A percentile compares a stretch with the other conserved stretches of the same genome.
phyloP scores from a whole-genome alignment of 345 rosid genomes.

The Noccaea caerulescens region DNA sequence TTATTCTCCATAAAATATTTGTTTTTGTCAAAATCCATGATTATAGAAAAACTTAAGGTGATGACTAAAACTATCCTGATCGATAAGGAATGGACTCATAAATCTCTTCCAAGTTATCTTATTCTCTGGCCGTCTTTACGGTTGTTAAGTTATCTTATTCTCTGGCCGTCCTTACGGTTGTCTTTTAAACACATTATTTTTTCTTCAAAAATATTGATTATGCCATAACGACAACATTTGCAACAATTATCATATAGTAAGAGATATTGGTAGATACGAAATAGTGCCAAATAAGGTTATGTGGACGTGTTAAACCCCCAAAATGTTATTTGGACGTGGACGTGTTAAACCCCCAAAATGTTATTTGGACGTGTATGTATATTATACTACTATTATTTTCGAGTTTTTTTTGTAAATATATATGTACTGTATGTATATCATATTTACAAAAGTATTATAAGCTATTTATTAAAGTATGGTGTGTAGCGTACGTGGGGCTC shows the following conservation, averaged over 20 bases:
- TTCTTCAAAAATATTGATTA: not conserved
- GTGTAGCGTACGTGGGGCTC: slow-evolving; percentile 37
- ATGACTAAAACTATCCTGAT: too few species aligned
- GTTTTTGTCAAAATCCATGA: too few species aligned
- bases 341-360: not conserved
- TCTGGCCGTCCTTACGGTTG: too few species aligned
- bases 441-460: not conserved
- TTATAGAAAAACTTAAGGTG: too few species aligned
- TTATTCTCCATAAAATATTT: too few species aligned
- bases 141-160: too few species aligned
- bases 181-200: too few species aligned
- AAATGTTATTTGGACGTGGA: not conserved
- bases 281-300: not conserved
- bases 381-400: not conserved
- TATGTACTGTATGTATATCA: too few species aligned
- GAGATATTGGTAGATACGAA: not conserved
- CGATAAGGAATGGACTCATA: too few species aligned
- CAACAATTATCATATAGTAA: not conserved
- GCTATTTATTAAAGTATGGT: slow-evolving; percentile 25
- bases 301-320: slow-evolving; percentile 2
- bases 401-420: not conserved
- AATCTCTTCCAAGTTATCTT: too few species aligned
- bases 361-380: slow-evolving; percentile 2
- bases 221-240: slow-evolving; percentile 1
- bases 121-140: too few species aligned